A percentile compares a stretch with the other conserved stretches of the same genome.
phyloP scores from a whole-genome alignment of 805 yeast species.

The Yarrowia yakushimensis region DNA sequence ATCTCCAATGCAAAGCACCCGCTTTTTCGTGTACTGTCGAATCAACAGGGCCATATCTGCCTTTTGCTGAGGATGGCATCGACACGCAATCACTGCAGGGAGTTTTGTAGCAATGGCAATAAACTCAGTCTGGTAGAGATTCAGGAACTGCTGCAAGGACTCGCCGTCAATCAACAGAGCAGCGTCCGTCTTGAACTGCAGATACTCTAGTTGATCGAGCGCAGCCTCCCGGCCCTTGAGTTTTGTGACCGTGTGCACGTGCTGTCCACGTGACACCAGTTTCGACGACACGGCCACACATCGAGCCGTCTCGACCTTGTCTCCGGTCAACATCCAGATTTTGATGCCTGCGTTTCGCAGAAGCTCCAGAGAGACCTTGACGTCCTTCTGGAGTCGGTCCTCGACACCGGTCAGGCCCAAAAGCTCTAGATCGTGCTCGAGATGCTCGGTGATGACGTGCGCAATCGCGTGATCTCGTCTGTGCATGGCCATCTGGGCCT shows the following conservation, averaged over 20 bases:
- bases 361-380: constrained; percentile 86
- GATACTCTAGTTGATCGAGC: constrained; percentile 66
- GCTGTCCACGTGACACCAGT: constrained; percentile 88
- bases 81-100: constrained; percentile 96
- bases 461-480: constrained; percentile 77
- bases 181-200: constrained; percentile 59
- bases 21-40: constrained; percentile 70
- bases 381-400: constrained; percentile 87
- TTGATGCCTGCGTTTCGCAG: constrained; percentile 94
- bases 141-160: constrained; percentile 67
- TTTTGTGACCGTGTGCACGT: constrained; percentile 79
- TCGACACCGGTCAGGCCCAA: constrained; percentile 96
- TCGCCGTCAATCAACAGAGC: constrained; percentile 93
- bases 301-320: constrained; percentile 95
- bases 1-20: constrained; percentile 98
- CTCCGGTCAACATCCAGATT: constrained; percentile 99
- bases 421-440: constrained; percentile 81
- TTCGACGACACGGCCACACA: constrained; percentile 97
- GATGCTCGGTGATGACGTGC: constrained; percentile 57
- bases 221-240: constrained; percentile 61
- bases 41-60: constrained; percentile 89
- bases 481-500: constrained; percentile 74
- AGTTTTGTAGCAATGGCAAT: constrained; percentile 70
- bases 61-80: constrained; percentile 98
- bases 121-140: constrained; percentile 64